A percentile compares a stretch with the other conserved stretches of the same genome.
These are phyloP conservation scores for Aspergillus sp. DNA, from an alignment of 2,329 filamentous ascomycete species.

Conservation along the genomic window DNA sequence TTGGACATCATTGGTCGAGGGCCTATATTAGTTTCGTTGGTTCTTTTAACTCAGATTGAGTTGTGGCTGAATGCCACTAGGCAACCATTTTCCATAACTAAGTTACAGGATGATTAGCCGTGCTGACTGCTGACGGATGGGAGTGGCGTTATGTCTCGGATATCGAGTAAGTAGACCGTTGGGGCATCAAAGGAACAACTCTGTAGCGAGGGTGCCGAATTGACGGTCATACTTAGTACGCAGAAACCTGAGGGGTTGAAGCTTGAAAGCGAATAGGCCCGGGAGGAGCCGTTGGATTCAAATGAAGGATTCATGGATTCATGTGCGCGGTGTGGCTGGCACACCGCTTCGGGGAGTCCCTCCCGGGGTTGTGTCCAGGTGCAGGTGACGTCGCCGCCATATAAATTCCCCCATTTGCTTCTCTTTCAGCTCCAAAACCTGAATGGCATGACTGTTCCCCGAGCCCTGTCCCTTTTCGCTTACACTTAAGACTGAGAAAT, in stretches of 20 bases:
- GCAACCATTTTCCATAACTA: constrained; percentile 16
- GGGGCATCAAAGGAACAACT: no score
- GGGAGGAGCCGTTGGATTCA: neutral
- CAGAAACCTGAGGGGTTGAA: no score
- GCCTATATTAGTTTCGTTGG: neutral
- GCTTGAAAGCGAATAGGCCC: neutral
- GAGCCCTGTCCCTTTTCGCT: neutral
- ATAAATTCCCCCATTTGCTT: constrained; percentile 9
- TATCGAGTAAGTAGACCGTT: no score
- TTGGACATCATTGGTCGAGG: neutral
- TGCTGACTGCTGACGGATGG: constrained; percentile 5
- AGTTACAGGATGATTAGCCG: constrained; percentile 5
- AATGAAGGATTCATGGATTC: neutral
- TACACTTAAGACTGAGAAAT: constrained; percentile 6
- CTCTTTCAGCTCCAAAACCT: neutral
- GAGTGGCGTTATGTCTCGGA: constrained; percentile 7
- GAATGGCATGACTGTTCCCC: constrained; percentile 11
- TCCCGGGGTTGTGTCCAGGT: constrained; percentile 11
- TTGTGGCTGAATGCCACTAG: constrained; percentile 18
- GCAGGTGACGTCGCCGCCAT: constrained; percentile 14
- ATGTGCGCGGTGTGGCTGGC: neutral
- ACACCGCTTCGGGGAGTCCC: constrained; percentile 13
- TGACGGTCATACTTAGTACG: no score
- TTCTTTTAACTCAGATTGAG: constrained; percentile 8
- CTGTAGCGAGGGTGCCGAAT: no score